These are phyloP conservation scores for Marasmius fiardii DNA, from an alignment of 1,284 basidiomycete species.

Conservation along the genomic window DNA sequence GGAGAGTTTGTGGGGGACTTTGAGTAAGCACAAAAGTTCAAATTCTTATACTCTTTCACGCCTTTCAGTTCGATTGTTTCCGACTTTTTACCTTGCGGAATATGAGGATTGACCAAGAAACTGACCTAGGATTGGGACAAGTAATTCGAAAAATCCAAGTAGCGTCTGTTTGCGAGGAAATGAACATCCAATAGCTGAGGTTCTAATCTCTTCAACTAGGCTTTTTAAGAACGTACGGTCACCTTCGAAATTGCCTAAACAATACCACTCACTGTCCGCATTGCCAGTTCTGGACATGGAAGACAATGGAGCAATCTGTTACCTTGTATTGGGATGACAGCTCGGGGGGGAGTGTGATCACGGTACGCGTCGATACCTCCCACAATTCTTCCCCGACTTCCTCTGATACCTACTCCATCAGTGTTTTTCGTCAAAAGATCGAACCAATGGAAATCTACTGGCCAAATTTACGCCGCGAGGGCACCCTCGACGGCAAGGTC, in stretches of 20 bases:
- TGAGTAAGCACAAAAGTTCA: conserved; percentile 34
- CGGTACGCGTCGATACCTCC: conserved; percentile 15
- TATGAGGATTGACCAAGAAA: too few species aligned
- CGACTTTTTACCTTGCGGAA: not conserved
- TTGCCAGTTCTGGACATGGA: conserved; percentile 32
- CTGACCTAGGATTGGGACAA: conserved; percentile 26
- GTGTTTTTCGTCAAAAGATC: conserved; percentile 38
- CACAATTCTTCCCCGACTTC: not conserved
- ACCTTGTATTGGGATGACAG: conserved; percentile 35
- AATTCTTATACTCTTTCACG: not conserved
- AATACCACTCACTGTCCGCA: not conserved
- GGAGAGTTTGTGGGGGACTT: conserved; percentile 39
- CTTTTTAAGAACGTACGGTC: conserved; percentile 31
- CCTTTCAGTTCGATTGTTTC: not conserved
- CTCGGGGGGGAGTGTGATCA: conserved; percentile 21
- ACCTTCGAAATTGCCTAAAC: not conserved
- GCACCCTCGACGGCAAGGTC: conserved; percentile 29
- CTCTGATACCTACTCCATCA: conserved; percentile 12
- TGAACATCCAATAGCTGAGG: conserved; percentile 32
- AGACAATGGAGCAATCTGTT: conserved; percentile 20
- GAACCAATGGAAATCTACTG: conserved; percentile 25
- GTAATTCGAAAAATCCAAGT: conserved; percentile 25
- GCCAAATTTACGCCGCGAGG: conserved; percentile 34
- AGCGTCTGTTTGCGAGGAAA: conserved; percentile 33
- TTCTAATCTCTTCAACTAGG: conserved; percentile 28